Evolutionary conservation across 306 rosid species (phyloP), one percentile per base, ranked within the genome.

Genomic region (Biancaea sappan): DNA sequence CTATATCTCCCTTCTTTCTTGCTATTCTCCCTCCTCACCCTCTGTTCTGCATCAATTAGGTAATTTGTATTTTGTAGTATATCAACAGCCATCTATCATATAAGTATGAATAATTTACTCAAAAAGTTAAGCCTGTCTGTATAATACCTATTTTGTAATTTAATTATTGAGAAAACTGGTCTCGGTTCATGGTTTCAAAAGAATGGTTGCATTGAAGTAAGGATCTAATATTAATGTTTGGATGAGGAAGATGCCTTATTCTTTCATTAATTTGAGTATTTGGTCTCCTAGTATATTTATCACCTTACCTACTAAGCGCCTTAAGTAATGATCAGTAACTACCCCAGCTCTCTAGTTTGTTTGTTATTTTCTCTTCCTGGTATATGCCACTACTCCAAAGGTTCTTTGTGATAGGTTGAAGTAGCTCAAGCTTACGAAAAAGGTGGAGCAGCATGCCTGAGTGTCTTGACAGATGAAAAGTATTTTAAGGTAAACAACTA

Each of bases 401-500:
- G 64, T 69, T 78, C 32, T 66, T 34, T 71, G 40, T 72, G 41
- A 29, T 69, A 94, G 99, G 97, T 94, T 83, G 92, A 92, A 77
- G 77, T 94, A 73, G 99, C 98, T 72, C 80, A 43, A 83, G 87
- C 99, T 61, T 92, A 94, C 67, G 98, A 92, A 89, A 89, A 82
- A 78, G 99, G 99, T 50, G 99, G 97, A 82, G 99, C 99, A 5
- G 99, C 99, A 70, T 94, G 99, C 80, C 90, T 94, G 29, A 94
- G 99, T 82, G 96, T 95, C 84, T 69, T 95, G 81, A 92, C 99
- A 1, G 99, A 95, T 75, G 81, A 77, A 71, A 92, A 95, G 84
- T 95, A 74, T 81, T 95, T 95, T 74, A 85, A 90, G 99, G 99
- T 95, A 82, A 77, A 66, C 47, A 58, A 40, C 71, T 67, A 71